phyloP scores from a whole-genome alignment of 257 asterid genomes.

The Jacaranda copaia region DNA sequence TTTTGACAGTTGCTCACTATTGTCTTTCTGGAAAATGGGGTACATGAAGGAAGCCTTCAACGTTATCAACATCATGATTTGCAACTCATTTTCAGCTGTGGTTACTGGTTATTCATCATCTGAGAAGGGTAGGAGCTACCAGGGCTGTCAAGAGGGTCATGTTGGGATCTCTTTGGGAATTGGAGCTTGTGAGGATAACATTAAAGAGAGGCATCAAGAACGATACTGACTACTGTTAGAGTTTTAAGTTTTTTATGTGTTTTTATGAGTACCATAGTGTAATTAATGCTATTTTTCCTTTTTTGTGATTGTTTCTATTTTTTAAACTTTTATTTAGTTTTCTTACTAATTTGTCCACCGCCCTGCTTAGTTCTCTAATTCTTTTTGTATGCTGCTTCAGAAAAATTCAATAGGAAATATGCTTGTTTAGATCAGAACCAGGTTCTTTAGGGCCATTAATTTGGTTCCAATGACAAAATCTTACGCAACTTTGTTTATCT shows the following conservation, averaged over 20 bases:
- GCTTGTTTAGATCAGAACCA: background rate
- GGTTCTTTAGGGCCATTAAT: background rate
- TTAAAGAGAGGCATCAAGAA: background rate
- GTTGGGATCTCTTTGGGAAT: background rate
- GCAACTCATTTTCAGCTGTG: background rate
- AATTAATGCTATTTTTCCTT: background rate
- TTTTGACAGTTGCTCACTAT: background rate
- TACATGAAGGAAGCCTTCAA: background rate
- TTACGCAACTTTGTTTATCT: background rate
- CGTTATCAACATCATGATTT: background rate
- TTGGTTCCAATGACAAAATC: background rate
- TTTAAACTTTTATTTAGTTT: background rate
- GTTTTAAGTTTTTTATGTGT: background rate
- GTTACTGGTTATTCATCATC: too few relatives aligned
- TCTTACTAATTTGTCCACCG: background rate
- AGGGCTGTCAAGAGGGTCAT: background rate
- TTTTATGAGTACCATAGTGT: background rate
- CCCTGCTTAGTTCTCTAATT: background rate
- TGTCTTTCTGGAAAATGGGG: background rate
- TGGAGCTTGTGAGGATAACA: background rate
- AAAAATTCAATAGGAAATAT: background rate
- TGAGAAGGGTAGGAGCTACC: background rate
- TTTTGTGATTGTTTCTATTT: background rate
- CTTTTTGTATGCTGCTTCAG: background rate
- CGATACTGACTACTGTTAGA: background rate